A percentile compares a stretch with the other conserved stretches of the same genome.
Conservation (phyloP, 73 alveolate genomes). For the Blepharisma japonicum region DNA sequence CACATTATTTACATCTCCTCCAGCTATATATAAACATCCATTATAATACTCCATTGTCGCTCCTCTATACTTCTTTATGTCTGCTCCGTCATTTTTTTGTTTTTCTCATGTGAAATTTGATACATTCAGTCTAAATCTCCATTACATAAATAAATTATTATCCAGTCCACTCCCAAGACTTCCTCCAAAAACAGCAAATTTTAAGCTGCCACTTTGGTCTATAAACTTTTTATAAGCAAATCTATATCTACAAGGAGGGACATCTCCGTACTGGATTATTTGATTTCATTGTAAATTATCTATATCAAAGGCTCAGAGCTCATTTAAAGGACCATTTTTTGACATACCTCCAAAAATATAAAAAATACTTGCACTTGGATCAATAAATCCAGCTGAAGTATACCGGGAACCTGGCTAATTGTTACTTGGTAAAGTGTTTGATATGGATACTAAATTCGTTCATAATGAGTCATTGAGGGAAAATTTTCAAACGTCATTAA, state of each 20-base stretch:
- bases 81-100: neutral
- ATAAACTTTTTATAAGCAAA: neutral
- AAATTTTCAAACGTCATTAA: slow-evolving; percentile 1
- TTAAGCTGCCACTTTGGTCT: neutral
- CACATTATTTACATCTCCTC: neutral
- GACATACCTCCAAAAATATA: slow-evolving; percentile 1
- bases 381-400: neutral
- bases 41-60: slow-evolving; percentile 16
- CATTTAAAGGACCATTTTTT: neutral
- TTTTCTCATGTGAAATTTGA: neutral
- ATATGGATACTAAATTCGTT: neutral
- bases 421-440: slow-evolving; percentile 10
- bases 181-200: slow-evolving; percentile 12
- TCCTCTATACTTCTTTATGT: neutral
- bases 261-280: neutral
- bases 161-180: neutral
- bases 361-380: neutral
- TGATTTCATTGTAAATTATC: neutral
- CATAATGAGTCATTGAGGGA: neutral
- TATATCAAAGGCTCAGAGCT: neutral
- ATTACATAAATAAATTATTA: neutral
- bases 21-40: neutral
- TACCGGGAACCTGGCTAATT: neutral
- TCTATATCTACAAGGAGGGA: neutral
- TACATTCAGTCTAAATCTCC: neutral